Evolutionary conservation across 768 basidiomycete species (phyloP).

Genomic region (Tricholoma hemisulphureum): DNA sequence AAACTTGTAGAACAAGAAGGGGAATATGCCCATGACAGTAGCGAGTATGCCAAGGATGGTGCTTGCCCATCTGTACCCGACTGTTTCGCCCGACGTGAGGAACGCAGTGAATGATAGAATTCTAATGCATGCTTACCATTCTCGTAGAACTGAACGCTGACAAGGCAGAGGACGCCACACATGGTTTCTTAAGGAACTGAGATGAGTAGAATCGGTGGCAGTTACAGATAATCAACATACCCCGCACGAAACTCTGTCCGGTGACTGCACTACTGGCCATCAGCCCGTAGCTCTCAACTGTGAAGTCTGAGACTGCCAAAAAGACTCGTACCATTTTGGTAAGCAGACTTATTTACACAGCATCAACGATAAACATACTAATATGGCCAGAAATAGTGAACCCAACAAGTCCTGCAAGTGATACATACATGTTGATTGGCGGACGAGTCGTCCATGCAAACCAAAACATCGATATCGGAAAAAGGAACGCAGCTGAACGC

Average conservation of each 20-base stretch:
- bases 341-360: background rate
- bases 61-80: conserved; percentile 21
- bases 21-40: conserved; percentile 19
- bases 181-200: conserved; percentile 11
- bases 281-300: conserved; percentile 21
- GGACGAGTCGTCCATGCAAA: conserved; percentile 21
- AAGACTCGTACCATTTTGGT: conserved; percentile 13
- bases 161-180: conserved; percentile 17
- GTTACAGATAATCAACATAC: background rate
- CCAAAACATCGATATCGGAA: conserved; percentile 24
- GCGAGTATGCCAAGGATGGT: conserved; percentile 20
- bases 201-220: background rate
- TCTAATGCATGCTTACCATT: conserved; percentile 11
- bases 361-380: conserved; percentile 5
- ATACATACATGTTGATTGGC: conserved; percentile 17
- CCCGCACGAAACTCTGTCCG: conserved; percentile 23
- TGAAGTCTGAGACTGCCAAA: conserved; percentile 21
- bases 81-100: conserved; percentile 1
- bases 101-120: background rate
- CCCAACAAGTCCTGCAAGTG: conserved; percentile 16
- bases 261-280: conserved; percentile 24
- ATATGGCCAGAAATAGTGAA: conserved; percentile 23
- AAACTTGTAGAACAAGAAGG: conserved; percentile 20
- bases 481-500: conserved; percentile 16
- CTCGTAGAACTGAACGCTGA: conserved; percentile 15